These are phyloP conservation scores for Anthracocystis panici-leucophaei DNA, from an alignment of 1,284 basidiomycete species.

Conservation along the genomic window DNA sequence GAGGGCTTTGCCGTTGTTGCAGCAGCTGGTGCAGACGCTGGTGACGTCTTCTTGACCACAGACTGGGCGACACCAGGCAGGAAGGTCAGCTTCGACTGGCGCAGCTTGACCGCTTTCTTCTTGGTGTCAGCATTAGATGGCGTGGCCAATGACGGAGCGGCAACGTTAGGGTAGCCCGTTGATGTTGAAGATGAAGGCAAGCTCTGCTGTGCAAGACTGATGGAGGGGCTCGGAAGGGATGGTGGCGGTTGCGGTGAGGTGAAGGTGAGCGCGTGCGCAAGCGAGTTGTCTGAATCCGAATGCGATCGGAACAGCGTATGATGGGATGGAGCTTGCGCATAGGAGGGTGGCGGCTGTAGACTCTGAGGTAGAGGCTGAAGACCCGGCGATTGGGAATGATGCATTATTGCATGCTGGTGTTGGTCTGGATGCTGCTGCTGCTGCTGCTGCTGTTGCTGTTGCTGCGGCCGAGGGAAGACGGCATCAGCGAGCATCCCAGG, in stretches of 20 bases:
- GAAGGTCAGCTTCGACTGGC: slow-evolving; percentile 26
- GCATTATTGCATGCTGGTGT: neutral
- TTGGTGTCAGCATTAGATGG: neutral
- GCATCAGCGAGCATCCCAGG: slow-evolving; percentile 14
- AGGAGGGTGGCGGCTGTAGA: neutral
- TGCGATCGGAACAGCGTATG: neutral
- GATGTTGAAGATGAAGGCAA: neutral
- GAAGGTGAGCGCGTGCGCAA: slow-evolving; percentile 28
- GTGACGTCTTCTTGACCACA: slow-evolving; percentile 3
- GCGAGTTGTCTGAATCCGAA: slow-evolving; percentile 23
- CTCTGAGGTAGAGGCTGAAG: neutral
- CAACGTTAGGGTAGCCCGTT: neutral
- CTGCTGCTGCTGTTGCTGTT: neutral
- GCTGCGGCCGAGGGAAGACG: slow-evolving; percentile 1
- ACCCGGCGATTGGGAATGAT: slow-evolving; percentile 2
- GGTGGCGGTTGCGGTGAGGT: slow-evolving; percentile 4
- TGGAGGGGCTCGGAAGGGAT: neutral
- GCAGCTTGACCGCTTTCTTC: slow-evolving; percentile 22
- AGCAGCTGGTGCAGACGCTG: neutral
- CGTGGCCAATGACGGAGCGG: neutral
- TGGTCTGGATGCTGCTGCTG: neutral
- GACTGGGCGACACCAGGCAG: slow-evolving; percentile 19
- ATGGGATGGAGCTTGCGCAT: neutral
- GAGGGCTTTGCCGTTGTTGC: neutral
- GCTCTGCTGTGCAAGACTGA: slow-evolving; percentile 7